phyloP scores from a whole-genome alignment of 2,329 filamentous ascomycete genomes.

The Monosporascus sp. region DNA sequence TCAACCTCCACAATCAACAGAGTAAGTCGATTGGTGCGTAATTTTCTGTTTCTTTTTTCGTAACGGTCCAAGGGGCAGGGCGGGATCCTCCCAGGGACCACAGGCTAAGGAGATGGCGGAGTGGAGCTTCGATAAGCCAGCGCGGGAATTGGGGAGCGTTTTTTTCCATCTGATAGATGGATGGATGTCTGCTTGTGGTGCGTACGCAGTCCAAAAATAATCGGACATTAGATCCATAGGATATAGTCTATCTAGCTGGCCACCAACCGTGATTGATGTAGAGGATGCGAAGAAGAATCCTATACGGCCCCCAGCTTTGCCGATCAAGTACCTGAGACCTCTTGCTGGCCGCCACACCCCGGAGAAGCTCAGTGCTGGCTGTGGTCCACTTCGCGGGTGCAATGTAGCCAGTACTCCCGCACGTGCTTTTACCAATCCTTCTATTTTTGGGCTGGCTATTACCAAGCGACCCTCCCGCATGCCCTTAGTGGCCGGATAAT shows the following conservation, averaged over 20 bases:
- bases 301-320: neutral
- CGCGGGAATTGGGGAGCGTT: neutral
- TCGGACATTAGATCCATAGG: neutral
- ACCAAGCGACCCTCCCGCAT: slow-evolving; percentile 14
- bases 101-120: neutral
- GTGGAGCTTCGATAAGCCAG: neutral
- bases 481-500: slow-evolving; percentile 14
- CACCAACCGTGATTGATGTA: neutral
- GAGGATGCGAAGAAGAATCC: neutral
- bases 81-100: too few relatives aligned
- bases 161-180: neutral
- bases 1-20: neutral
- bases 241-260: neutral
- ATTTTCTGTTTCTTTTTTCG: too few relatives aligned
- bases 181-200: neutral
- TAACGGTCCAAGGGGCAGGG: neutral
- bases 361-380: neutral
- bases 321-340: too few relatives aligned
- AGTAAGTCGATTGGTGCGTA: neutral
- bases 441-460: slow-evolving; percentile 22
- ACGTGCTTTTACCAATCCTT: slow-evolving; percentile 18
- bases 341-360: neutral
- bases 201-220: too few relatives aligned
- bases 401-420: neutral
- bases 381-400: neutral